Base-by-base conservation (phyloP, 257 asterid species). In the Misopates orontium region DNA sequence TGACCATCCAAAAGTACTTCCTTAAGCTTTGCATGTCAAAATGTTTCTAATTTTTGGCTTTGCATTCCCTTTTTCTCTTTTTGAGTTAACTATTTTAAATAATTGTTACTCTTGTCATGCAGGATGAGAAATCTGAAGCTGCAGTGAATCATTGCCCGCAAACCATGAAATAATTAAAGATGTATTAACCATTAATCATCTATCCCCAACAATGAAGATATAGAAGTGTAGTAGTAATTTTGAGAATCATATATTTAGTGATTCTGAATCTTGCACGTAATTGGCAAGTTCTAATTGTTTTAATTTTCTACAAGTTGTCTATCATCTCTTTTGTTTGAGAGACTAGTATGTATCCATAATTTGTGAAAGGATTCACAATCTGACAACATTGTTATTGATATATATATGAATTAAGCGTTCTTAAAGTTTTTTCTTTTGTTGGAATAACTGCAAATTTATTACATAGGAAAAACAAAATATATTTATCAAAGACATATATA, bases 71-170 rank as follows among this genome's bases (percentile, higher is more conserved):
- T 41, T 4, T 9, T 16, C 16, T 23, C 22, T 6, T 13, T 3
- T 52, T 28, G 8, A 4, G 16, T 11, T 28, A 19, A 20, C 4
- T 50, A 14, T 25, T 22, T 28, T 23, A n/a, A 9, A 4, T 18
- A n/a, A 32, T 64, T 4, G 22, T 50, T 0, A 7, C 8, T 8
- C n/a, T 64, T 69, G 13, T 22, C 63, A 31, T 56, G 72, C 72
- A 72, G 81, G 78, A 72, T 59, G 78, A 72, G 56, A 54, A 72
- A 64, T 13, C 39, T 58, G 72, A 72, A 72, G 60, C 66, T 57
- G 67, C 49, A 18, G 11, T 54, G 56, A 71, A 59, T 19, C 47
- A 45, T 45, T 23, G 48, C 4, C n/a, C n/a, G 23, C 39, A 32
- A 10, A 14, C n/a, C 31, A 62, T 24, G 44, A 41, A 61, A 61